Conservation (phyloP, 495 filamentous ascomycete genomes). For the Hypoxylon fragiforme region DNA sequence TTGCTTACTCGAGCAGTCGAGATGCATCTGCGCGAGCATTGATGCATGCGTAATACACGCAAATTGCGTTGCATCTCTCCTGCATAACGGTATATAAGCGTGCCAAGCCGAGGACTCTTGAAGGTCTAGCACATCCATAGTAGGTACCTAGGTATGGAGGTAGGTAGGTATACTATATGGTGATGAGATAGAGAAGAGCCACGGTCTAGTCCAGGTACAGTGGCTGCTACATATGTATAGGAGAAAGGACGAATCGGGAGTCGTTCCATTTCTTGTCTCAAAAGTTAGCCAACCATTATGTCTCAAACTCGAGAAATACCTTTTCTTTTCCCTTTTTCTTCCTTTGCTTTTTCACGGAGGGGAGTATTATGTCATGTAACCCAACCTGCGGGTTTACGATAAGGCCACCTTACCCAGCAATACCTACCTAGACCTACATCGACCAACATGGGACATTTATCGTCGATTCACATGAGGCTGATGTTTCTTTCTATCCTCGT, state of each 20-base stretch:
- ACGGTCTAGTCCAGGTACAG: constrained; percentile 28
- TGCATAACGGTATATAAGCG: constrained; percentile 26
- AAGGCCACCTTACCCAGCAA: constrained; percentile 37
- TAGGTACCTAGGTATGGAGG: too few species aligned
- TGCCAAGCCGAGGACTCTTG: constrained; percentile 18
- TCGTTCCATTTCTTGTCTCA: constrained; percentile 35
- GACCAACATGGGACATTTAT: constrained; percentile 5
- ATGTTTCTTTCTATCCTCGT: constrained; percentile 28
- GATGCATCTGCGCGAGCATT: constrained; percentile 30
- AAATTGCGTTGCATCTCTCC: constrained; percentile 35
- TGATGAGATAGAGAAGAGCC: constrained; percentile 5
- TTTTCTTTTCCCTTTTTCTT: too few species aligned
- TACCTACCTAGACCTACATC: constrained; percentile 17
- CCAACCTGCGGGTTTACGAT: constrained; percentile 27
- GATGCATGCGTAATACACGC: constrained; percentile 18
- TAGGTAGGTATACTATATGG: too few species aligned
- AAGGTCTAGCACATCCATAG: constrained; percentile 17
- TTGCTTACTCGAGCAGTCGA: constrained; percentile 30
- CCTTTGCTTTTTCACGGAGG: constrained; percentile 3
- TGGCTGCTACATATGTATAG: constrained; percentile 7
- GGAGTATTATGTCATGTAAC: constrained; percentile 25
- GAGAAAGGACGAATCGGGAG: constrained; percentile 32
- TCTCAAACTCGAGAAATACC: constrained; percentile 16
- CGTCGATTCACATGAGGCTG: constrained; percentile 34
- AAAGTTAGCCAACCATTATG: constrained; percentile 23